These are phyloP conservation scores for Nelumbo lutea DNA, from an alignment of 164 flowering plant species.

Conservation along the genomic window DNA sequence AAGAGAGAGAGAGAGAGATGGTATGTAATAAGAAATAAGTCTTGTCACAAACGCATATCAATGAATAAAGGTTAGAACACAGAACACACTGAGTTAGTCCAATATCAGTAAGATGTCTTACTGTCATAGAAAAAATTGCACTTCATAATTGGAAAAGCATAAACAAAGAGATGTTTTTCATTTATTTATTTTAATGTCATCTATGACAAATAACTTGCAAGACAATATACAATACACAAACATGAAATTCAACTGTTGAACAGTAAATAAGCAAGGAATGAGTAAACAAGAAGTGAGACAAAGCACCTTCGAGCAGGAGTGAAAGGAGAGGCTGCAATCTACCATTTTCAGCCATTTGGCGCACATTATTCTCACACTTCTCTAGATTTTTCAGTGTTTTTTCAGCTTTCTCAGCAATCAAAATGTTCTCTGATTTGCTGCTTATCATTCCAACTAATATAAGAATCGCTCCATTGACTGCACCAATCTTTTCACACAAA, in stretches of 20 bases:
- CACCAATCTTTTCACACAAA: constrained; percentile 87
- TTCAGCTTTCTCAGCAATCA: constrained; percentile 79
- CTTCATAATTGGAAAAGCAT: too few relatives aligned
- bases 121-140: too few relatives aligned
- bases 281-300: neutral
- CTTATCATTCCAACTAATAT: constrained; percentile 88
- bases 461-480: constrained; percentile 84
- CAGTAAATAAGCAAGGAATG: neutral
- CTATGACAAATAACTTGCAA: too few relatives aligned
- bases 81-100: too few relatives aligned
- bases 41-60: too few relatives aligned
- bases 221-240: too few relatives aligned
- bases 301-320: constrained; percentile 75
- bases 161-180: too few relatives aligned
- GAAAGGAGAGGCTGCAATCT: constrained; percentile 83
- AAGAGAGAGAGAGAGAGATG: too few relatives aligned
- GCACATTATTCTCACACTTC: constrained; percentile 74
- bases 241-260: neutral
- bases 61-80: too few relatives aligned
- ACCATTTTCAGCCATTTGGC: constrained; percentile 96
- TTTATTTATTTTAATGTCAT: too few relatives aligned
- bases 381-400: constrained; percentile 80
- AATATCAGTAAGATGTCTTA: too few relatives aligned
- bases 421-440: constrained; percentile 78
- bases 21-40: too few relatives aligned